A percentile compares a stretch with the other conserved stretches of the same genome.
phyloP scores from a whole-genome alignment of 2,329 filamentous ascomycete species.

The Ceratocystis harringtonii region DNA sequence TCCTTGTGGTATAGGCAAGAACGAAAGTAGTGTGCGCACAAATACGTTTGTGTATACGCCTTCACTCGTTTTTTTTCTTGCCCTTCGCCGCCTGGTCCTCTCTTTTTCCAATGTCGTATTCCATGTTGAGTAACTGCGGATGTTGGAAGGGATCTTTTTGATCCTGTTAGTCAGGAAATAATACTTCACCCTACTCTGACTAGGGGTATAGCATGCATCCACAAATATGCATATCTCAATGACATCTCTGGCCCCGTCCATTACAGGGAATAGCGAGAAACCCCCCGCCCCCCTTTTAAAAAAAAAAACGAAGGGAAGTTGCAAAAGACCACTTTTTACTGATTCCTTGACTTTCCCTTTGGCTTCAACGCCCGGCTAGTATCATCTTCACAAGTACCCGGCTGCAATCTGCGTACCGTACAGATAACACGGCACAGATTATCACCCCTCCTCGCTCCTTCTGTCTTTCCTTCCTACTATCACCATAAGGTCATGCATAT shows the following conservation, averaged over 20 bases:
- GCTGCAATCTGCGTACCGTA: too few relatives aligned
- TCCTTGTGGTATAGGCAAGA: too few relatives aligned
- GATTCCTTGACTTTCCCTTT: too few relatives aligned
- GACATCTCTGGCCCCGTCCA: neutral
- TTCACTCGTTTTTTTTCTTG: neutral
- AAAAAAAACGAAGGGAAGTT: neutral
- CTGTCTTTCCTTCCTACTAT: neutral
- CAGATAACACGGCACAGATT: too few relatives aligned
- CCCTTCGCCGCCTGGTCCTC: neutral
- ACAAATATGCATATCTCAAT: conserved; percentile 10
- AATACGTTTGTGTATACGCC: too few relatives aligned
- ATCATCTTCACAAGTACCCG: too few relatives aligned
- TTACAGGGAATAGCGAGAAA: neutral
- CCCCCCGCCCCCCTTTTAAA: neutral
- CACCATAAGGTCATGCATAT: neutral
- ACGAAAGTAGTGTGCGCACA: too few relatives aligned
- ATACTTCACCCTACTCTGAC: neutral
- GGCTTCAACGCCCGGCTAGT: too few relatives aligned
- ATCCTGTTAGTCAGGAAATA: conserved; percentile 3
- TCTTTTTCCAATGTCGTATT: neutral
- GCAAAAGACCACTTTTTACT: neutral
- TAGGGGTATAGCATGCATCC: conserved; percentile 5
- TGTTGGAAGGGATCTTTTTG: conserved; percentile 1
- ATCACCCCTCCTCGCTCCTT: neutral
- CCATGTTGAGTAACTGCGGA: neutral